These are phyloP conservation scores for Metarhizium humberi DNA, from an alignment of 2,329 filamentous ascomycete species.

Conservation along the genomic window DNA sequence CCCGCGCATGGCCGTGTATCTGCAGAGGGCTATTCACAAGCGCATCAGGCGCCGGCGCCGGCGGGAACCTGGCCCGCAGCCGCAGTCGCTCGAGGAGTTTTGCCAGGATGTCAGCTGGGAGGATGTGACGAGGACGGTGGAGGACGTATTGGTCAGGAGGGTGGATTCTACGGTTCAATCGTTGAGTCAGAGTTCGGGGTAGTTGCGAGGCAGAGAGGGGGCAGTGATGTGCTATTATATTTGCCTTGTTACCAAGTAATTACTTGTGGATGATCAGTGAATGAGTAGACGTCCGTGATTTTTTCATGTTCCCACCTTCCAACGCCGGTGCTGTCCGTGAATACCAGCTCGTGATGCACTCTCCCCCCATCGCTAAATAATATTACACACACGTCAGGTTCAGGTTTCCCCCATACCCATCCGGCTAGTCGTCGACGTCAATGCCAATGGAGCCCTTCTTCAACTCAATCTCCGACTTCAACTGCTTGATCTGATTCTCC, in stretches of 20 bases:
- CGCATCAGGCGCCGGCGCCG: constrained; percentile 11
- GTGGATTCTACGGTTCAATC: constrained; percentile 11
- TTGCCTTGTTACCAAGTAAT: neutral
- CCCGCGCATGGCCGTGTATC: constrained; percentile 20
- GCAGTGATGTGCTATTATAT: neutral
- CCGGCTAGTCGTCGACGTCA: constrained; percentile 25
- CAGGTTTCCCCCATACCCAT: neutral
- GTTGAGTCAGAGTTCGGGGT: constrained; percentile 8
- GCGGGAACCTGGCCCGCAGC: constrained; percentile 4
- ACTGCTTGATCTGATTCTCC: constrained; percentile 38
- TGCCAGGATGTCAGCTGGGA: constrained; percentile 22
- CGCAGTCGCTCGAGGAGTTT: constrained; percentile 22
- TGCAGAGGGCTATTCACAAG: constrained; percentile 22
- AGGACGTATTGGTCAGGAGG: constrained; percentile 19
- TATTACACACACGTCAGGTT: neutral
- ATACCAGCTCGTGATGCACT: neutral
- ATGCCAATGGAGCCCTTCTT: constrained; percentile 35
- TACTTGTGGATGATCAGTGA: neutral
- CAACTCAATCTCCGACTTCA: constrained; percentile 34
- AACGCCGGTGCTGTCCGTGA: neutral
- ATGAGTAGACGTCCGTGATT: neutral
- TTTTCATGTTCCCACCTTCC: neutral
- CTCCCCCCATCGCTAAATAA: neutral
- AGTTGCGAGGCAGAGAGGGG: neutral
- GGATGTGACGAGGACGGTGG: constrained; percentile 23